Base-by-base conservation (phyloP, 192 early-diverging fungal species). In the Mortierella claussenii region DNA sequence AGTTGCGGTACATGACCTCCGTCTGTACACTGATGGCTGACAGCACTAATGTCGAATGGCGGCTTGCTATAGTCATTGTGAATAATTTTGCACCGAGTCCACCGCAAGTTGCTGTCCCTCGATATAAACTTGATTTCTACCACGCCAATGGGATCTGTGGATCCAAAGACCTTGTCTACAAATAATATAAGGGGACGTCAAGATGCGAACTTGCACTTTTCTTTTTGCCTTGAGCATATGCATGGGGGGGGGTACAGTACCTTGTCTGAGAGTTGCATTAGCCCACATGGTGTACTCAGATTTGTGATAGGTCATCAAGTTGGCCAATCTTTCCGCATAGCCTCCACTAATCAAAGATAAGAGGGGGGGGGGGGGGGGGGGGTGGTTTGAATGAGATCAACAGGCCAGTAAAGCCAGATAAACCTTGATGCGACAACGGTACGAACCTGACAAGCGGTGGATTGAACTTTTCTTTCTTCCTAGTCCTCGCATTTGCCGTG, bases 281-380 rank as follows among this genome's bases (percentile, higher is more conserved):
- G 58, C 52, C 73, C 73, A 76, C 51, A 67, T 56, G 0, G 37
- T 47, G 40, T 67, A 62, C 46, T 76, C 73, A 2, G 73, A 76
- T 37, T 61, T 61, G 26, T 76, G 58, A 43, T 62, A 55, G 9
- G 21, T 45, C 51, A 76, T 61, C 37, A 76, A 26, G 18, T 66
- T 49, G 3, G 32, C 45, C 3, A 76, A 40, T 15, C 58, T 42
- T 40, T 67, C 58, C 11, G 73, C 64, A 62, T 76, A 61, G 21
- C 73, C 65, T 44, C 73, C 73, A 10, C 65, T 76, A 67, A 23
- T 17, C n/a, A n/a, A n/a, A n/a, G n/a, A n/a, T n/a, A n/a, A n/a
- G n/a, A n/a, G n/a, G n/a, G n/a, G n/a, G n/a, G n/a, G n/a, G n/a
- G n/a, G n/a, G n/a, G n/a, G n/a, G n/a, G n/a, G n/a, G n/a, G n/a